Evolutionary conservation across 2,329 filamentous ascomycete genomes (phyloP).

Genomic region (Sarocladium oryzae): DNA sequence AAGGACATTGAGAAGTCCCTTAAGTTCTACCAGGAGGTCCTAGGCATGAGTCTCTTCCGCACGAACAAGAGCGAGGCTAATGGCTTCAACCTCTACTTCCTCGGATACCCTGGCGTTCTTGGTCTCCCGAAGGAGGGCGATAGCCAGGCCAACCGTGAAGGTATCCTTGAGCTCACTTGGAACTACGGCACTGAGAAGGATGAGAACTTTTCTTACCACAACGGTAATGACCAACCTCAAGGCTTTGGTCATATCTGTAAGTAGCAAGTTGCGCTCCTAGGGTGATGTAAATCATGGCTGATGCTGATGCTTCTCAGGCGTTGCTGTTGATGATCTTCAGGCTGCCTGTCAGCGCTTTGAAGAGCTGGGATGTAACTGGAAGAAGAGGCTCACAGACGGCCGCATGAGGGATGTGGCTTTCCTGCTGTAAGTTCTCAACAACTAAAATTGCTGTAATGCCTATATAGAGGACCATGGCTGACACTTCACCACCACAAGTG

Average conservation of each 20-base stretch:
- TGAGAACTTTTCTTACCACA: conserved; percentile 76
- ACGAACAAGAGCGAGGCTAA: conserved; percentile 63
- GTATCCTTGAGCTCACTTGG: conserved; percentile 86
- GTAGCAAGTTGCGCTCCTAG: conserved; percentile 28
- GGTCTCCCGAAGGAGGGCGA: conserved; percentile 33
- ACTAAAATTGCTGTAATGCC: too few relatives aligned
- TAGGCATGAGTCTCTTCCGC: conserved; percentile 81
- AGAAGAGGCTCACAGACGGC: conserved; percentile 90
- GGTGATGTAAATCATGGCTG: neutral
- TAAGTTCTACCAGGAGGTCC: conserved; percentile 74
- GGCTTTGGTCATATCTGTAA: conserved; percentile 91
- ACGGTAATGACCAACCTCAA: conserved; percentile 85
- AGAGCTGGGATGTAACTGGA: conserved; percentile 75
- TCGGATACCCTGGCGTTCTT: conserved; percentile 61
- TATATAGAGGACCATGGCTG: neutral
- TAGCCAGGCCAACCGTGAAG: conserved; percentile 63
- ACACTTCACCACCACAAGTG: conserved; percentile 24
- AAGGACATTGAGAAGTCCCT: conserved; percentile 71
- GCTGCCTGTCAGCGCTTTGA: conserved; percentile 85
- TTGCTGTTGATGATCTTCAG: conserved; percentile 83
- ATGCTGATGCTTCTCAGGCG: conserved; percentile 38
- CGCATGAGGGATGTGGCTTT: conserved; percentile 93
- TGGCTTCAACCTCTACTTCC: conserved; percentile 87
- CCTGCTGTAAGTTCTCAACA: conserved; percentile 41
- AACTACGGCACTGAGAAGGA: conserved; percentile 81